Base-by-base conservation (phyloP, 495 filamentous ascomycete species). In the Podospora didyma region DNA sequence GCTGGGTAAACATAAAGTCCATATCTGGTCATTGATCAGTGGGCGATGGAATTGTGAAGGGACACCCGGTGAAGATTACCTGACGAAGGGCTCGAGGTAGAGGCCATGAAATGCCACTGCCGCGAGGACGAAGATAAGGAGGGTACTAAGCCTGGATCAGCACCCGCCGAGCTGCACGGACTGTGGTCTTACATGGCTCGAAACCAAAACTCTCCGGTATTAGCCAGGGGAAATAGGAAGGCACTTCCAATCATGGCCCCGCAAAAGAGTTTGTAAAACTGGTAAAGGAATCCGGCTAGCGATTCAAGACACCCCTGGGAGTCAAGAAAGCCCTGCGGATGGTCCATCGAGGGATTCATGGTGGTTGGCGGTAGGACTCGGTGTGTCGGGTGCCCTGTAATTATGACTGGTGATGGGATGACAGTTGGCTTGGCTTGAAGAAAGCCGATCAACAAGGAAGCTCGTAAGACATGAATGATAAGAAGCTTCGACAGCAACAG, bases 171-270 rank as follows among this genome's bases (percentile, higher is more conserved):
- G 20, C 35, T 35, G 42, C 5, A 49, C 41, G 17, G 23, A 22
- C 20, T 39, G 10, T 42, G 16, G 45, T 22, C 70, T 69, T 62
- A 74, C 72, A 72, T 47, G 28, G 57, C 58, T 39, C 58, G 52
- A 51, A 69, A 70, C 44, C 66, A 61, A 1, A 52, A 35, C 28
- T 59, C 51, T 51, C 62, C 62, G 17, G 45, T 46, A 16, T 61
- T 60, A 12, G 66, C 58, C 4, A 63, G 59, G 14, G 69, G 63
- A 51, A 67, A 64, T 11, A 69, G 20, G 46, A 73, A 49, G n/a
- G 67, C 70, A 7, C 67, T 54, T 23, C 63, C 67, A 50, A 70
- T 60, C 73, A 75, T 74, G 28, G 61, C 20, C 2, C 68, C 70
- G 21, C 54, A 60, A 20, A 69, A 1, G 21, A 71, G 63, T 41